Percentiles rank a stretch among this genome's conserved stretches.
Conservation (phyloP, 1,284 basidiomycete species). For the Schizophyllum commune region DNA sequence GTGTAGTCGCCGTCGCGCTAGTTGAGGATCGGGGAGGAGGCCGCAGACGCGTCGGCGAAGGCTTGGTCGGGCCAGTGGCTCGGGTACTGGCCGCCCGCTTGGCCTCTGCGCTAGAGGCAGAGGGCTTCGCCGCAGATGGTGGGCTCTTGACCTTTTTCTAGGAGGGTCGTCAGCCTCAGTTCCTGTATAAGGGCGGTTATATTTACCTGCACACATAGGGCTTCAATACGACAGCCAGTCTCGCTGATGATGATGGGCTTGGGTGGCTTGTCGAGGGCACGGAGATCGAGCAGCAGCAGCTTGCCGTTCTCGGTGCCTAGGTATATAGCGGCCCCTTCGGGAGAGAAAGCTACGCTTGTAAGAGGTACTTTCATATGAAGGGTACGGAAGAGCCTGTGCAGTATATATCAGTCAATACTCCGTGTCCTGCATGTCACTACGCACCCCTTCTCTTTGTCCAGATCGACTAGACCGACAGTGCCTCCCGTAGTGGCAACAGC, state of each 20-base stretch:
- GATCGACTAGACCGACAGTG: conserved; percentile 48
- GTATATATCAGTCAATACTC: conserved; percentile 6
- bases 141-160: conserved; percentile 29
- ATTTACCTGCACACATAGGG: conserved; percentile 60
- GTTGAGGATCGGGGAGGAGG: conserved; percentile 6
- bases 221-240: conserved; percentile 36
- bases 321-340: conserved; percentile 58
- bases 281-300: conserved; percentile 52
- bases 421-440: conserved; percentile 15
- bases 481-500: conserved; percentile 49
- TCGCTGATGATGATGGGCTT: conserved; percentile 44
- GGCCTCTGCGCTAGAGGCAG: background rate
- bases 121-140: conserved; percentile 2
- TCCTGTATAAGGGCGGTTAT: conserved; percentile 6
- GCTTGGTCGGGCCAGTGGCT: background rate
- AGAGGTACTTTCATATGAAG: conserved; percentile 43
- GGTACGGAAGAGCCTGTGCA: conserved; percentile 44
- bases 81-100: background rate
- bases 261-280: conserved; percentile 53
- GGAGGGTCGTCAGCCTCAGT: background rate
- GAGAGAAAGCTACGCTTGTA: conserved; percentile 55
- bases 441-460: conserved; percentile 68
- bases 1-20: conserved; percentile 1
- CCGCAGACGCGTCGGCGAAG: background rate
- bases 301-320: conserved; percentile 56